Percentiles rank a stretch among this genome's conserved stretches.
These are phyloP conservation scores for Puccinia polysora DNA, from an alignment of 1,284 basidiomycete species.

Conservation along the genomic window DNA sequence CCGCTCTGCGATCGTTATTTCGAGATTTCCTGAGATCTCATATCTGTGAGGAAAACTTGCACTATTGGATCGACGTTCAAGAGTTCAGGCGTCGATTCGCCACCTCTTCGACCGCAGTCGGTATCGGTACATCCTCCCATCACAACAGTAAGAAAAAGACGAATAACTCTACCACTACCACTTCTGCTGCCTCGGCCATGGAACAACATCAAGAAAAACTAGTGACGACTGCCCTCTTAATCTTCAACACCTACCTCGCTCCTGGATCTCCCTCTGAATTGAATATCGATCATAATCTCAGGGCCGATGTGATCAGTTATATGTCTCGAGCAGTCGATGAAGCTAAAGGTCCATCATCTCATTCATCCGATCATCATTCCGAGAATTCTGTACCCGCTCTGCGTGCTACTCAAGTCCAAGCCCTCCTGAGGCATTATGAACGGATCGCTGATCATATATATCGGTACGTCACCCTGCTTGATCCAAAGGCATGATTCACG, in stretches of 20 bases:
- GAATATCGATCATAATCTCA: slow-evolving; percentile 94
- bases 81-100: slow-evolving; percentile 95
- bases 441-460: slow-evolving; percentile 95
- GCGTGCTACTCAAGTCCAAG: slow-evolving; percentile 86
- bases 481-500: no score
- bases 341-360: slow-evolving; percentile 29
- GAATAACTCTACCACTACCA: slow-evolving; percentile 56
- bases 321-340: slow-evolving; percentile 60
- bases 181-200: slow-evolving; percentile 67
- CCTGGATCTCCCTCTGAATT: slow-evolving; percentile 91
- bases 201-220: slow-evolving; percentile 93
- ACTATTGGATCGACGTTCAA: slow-evolving; percentile 93
- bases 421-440: slow-evolving; percentile 87
- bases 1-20: slow-evolving; percentile 80
- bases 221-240: slow-evolving; percentile 87
- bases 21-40: slow-evolving; percentile 88
- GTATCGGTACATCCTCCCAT: slow-evolving; percentile 55
- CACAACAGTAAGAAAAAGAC: slow-evolving; percentile 46
- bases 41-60: slow-evolving; percentile 96
- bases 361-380: slow-evolving; percentile 51
- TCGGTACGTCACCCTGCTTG: slow-evolving; percentile 75
- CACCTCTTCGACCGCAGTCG: slow-evolving; percentile 85
- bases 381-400: slow-evolving; percentile 53
- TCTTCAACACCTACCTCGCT: slow-evolving; percentile 90
- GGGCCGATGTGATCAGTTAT: slow-evolving; percentile 88